Base-by-base conservation (phyloP, 2,329 filamentous ascomycete species). In the Calonectria pteridis region DNA sequence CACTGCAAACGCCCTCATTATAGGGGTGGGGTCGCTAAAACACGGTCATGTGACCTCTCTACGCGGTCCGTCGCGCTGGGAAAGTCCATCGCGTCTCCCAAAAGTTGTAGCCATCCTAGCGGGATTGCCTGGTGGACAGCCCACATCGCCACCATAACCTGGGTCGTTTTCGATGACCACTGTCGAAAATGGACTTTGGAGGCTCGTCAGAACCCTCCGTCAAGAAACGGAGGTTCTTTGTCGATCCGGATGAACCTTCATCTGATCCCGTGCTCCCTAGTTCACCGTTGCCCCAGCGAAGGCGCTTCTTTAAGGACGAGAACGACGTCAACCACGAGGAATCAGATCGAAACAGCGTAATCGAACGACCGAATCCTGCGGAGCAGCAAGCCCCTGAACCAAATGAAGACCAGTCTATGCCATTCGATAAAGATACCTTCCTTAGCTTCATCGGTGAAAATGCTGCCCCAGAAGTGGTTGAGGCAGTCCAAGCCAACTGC, bases 391-490 rank as follows among this genome's bases (percentile, higher is more conserved):
- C 35, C 29, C 53, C 73, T 13, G 49, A 63, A 65, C 70, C 72
- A 31, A 72, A 73, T 14, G 46, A 68, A 46, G 49, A 73, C 23
- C 68, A 68, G 43, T 59, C 58, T 13, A 72, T 85, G 33, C 82
- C 82, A 0, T 93, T 94, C 74, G 90, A 93, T 76, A 85, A 88
- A 70, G 86, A 86, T 37, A 87, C 86, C 0, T 92, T 94, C 69
- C 88, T 93, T 78, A 86, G 84, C 71, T 89, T 94, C 73, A 84
- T 93, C 28, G 92, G 91, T 43, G 88, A 89, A 71, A 89, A 89
- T 66, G 85, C 94, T 26, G 81, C 85, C 9, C 73, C 85, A 0
- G 86, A 90, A 29, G 83, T 87, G 0, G 78, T 93, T 63, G 83
- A 84, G 9, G 81, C 86, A 5, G 87, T 94, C 26, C 86, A 86